phyloP scores from a whole-genome alignment of 192 early-diverging fungal genomes.

The Paraglomus brasilianum region DNA sequence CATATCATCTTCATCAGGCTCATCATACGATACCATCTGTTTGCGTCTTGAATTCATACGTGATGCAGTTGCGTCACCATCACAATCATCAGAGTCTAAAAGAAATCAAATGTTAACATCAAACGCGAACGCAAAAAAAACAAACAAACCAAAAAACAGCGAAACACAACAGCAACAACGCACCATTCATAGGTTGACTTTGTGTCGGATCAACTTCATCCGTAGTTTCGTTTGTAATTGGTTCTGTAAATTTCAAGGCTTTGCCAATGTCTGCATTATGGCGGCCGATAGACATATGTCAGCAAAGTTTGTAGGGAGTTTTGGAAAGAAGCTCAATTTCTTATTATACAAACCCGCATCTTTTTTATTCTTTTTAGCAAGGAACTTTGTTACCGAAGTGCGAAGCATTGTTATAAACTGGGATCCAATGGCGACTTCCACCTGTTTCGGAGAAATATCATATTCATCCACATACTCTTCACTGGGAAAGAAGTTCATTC shows the following conservation, averaged over 20 bases:
- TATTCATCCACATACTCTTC: constrained; percentile 78
- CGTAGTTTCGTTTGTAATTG: constrained; percentile 47
- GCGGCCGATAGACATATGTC: constrained; percentile 41
- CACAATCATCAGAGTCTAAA: constrained; percentile 61
- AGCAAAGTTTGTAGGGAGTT: constrained; percentile 69
- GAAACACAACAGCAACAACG: too few species aligned
- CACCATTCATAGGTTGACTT: constrained; percentile 32
- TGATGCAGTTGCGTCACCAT: constrained; percentile 72
- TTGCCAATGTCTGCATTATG: constrained; percentile 40
- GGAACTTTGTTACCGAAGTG: constrained; percentile 68
- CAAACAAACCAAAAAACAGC: too few species aligned
- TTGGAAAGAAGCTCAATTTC: too few species aligned
- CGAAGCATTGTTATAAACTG: constrained; percentile 77
- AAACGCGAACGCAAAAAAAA: too few species aligned
- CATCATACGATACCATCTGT: constrained; percentile 78
- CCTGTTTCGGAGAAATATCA: constrained; percentile 60
- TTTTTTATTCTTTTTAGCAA: too few species aligned
- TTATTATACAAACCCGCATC: too few species aligned
- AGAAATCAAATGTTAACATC: too few species aligned
- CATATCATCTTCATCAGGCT: constrained; percentile 83
- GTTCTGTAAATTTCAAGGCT: constrained; percentile 38
- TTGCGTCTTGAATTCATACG: constrained; percentile 58
- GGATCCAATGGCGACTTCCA: constrained; percentile 72
- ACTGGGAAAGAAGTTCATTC: constrained; percentile 81
- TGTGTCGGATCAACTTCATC: constrained; percentile 53